Conservation (phyloP, 2,329 filamentous ascomycete species). For the Pseudogymnoascus destructans region DNA sequence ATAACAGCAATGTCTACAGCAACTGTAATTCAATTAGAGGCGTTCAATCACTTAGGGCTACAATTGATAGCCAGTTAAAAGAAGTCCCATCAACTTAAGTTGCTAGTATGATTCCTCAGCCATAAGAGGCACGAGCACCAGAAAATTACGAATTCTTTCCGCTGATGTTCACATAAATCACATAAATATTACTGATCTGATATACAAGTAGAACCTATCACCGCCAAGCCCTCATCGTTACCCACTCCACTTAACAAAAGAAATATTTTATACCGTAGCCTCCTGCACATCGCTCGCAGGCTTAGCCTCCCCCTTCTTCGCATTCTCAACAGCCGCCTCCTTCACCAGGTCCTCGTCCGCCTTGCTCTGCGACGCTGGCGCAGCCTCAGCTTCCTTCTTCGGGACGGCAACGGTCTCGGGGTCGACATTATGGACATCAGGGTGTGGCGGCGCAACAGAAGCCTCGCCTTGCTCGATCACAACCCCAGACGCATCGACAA, state of each 20-base stretch:
- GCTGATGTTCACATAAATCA: constrained; percentile 1
- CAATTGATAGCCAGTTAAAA: background rate
- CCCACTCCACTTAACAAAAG: background rate
- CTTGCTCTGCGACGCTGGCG: constrained; percentile 29
- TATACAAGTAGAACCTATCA: constrained; percentile 6
- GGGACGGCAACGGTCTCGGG: constrained; percentile 39
- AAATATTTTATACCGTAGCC: constrained; percentile 27
- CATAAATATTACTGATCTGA: constrained; percentile 9
- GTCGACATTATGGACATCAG: constrained; percentile 42
- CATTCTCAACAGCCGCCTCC: constrained; percentile 42
- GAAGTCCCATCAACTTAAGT: no score
- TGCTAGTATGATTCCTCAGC: background rate
- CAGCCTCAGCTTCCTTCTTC: constrained; percentile 27
- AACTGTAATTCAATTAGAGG: background rate
- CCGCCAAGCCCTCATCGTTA: background rate
- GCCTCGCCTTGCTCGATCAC: constrained; percentile 38
- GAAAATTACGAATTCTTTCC: background rate
- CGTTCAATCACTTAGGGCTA: background rate
- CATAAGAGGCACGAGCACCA: background rate
- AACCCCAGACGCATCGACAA: constrained; percentile 69
- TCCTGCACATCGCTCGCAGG: constrained; percentile 51
- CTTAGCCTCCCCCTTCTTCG: constrained; percentile 38
- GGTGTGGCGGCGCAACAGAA: constrained; percentile 22
- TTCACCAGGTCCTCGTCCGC: constrained; percentile 42
- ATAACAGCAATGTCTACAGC: background rate